These are phyloP conservation scores for Beauveria sp. DNA, from an alignment of 2,329 filamentous ascomycete species.

Conservation along the genomic window DNA sequence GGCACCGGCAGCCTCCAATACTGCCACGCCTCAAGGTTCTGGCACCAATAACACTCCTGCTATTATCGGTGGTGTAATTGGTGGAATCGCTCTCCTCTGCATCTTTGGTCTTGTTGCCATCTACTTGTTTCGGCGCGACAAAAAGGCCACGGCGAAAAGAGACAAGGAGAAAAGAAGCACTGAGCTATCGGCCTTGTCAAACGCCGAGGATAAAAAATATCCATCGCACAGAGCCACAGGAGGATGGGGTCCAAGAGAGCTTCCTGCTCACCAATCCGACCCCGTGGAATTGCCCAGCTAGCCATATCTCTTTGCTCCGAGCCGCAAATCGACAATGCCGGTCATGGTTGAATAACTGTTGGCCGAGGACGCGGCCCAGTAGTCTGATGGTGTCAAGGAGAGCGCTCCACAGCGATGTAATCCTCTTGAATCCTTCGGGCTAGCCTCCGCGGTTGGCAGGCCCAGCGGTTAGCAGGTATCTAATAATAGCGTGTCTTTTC, in stretches of 20 bases:
- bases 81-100: conserved; percentile 27
- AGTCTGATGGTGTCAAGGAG: neutral
- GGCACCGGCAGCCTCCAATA: neutral
- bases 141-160: neutral
- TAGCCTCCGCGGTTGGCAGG: neutral
- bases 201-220: neutral
- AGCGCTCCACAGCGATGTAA: neutral
- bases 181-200: neutral
- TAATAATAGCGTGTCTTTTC: no score
- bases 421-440: neutral
- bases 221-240: neutral
- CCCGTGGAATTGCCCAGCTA: conserved; percentile 1
- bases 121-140: conserved; percentile 11
- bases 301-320: neutral
- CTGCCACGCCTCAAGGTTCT: neutral
- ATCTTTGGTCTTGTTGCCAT: conserved; percentile 18
- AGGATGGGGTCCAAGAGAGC: neutral
- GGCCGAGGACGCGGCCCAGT: neutral
- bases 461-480: neutral
- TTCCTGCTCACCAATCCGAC: neutral
- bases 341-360: neutral
- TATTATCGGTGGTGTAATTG: conserved; percentile 28
- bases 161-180: neutral
- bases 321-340: neutral
- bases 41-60: conserved; percentile 20